Evolutionary conservation across 106 monocot genomes (phyloP).

Genomic region (Cymbidium sinense): DNA sequence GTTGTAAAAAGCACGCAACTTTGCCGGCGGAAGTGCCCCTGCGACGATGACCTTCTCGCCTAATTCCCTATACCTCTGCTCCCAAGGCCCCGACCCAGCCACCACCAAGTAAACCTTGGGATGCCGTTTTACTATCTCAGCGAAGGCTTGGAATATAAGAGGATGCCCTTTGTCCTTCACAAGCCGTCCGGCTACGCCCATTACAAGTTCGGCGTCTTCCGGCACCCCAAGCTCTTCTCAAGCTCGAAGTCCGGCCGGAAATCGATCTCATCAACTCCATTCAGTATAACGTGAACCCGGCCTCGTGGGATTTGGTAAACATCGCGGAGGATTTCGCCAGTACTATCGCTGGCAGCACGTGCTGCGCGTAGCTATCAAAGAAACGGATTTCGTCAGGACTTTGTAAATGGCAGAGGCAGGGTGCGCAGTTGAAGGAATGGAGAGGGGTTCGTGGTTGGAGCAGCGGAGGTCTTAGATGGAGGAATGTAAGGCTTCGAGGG

Average conservation of each 20-base stretch:
- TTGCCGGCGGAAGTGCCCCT: slow-evolving; percentile 52
- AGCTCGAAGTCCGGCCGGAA: slow-evolving; percentile 48
- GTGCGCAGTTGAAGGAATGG: slow-evolving; percentile 35
- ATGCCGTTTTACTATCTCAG: slow-evolving; percentile 27
- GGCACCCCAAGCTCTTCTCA: slow-evolving; percentile 52
- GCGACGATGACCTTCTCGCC: slow-evolving; percentile 48
- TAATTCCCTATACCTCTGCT: slow-evolving; percentile 55
- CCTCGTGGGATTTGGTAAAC: slow-evolving; percentile 74
- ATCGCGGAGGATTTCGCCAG: slow-evolving; percentile 88
- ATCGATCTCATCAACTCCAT: slow-evolving; percentile 79
- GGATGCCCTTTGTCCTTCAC: slow-evolving; percentile 97
- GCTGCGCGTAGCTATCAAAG: slow-evolving; percentile 86
- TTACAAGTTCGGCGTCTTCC: slow-evolving; percentile 38
- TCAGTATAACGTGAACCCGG: slow-evolving; percentile 92
- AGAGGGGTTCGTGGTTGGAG: slow-evolving; percentile 35
- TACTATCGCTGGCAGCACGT: slow-evolving; percentile 87
- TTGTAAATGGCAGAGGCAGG: slow-evolving; percentile 45
- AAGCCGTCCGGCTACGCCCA: slow-evolving; percentile 84
- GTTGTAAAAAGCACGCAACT: slow-evolving; percentile 87
- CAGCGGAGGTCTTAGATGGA: slow-evolving; percentile 59
- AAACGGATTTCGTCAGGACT: slow-evolving; percentile 84
- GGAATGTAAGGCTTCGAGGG: slow-evolving; percentile 76
- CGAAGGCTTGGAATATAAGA: slow-evolving; percentile 64
- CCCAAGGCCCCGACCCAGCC: slow-evolving; percentile 91
- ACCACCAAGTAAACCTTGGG: slow-evolving; percentile 57